Evolutionary conservation across 495 filamentous ascomycete species (phyloP), one percentile per base, ranked within the genome.

Genomic region (Penicillium riverlandense): DNA sequence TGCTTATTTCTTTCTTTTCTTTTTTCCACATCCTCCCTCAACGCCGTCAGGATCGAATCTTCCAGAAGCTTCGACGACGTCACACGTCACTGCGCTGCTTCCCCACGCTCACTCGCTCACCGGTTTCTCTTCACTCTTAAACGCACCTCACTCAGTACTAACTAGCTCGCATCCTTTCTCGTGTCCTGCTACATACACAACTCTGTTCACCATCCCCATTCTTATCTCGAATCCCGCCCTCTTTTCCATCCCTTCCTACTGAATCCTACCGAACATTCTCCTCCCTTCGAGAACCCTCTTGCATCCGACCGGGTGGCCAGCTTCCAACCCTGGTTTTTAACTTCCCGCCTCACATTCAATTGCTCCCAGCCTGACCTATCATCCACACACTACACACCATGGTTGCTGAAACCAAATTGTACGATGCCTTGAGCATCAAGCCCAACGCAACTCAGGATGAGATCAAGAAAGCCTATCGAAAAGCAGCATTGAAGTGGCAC

Each of bases 391-490:
- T 41, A 37, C 43, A 53, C 51, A 82, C 45, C 29, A 95, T 95
- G 88, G 86, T 90, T 38, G 84, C 84, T 46, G 88, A 95, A 68
- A 87, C 83, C 11, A 91, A 87, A 58, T 76, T 95, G 38, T 95
- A 95, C 65, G 84, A 94, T 63, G 66, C 75, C 33, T 70, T 95
- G 38, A 75, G 76, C 60, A 63, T 95, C 70, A 84, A 84, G 55
- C 79, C 92, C 9, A 77, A 80, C 42, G 88, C 91, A 4, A 77
- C 78, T 2, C 85, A 90, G 57, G 92, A 96, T 58, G 90, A 97
- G 44, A 92, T 99, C 65, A 96, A 95, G 67, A 99, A 99, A 57
- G 92, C 83, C 31, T 98, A 98, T 61, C 90, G 88, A 49, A 94
- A 92, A 74, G 76, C 79, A 32, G 94, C 92, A 36, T 69, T 98